These are phyloP conservation scores for Sporothrix variecibatus DNA, from an alignment of 2,329 filamentous ascomycete genomes.

Conservation along the genomic window DNA sequence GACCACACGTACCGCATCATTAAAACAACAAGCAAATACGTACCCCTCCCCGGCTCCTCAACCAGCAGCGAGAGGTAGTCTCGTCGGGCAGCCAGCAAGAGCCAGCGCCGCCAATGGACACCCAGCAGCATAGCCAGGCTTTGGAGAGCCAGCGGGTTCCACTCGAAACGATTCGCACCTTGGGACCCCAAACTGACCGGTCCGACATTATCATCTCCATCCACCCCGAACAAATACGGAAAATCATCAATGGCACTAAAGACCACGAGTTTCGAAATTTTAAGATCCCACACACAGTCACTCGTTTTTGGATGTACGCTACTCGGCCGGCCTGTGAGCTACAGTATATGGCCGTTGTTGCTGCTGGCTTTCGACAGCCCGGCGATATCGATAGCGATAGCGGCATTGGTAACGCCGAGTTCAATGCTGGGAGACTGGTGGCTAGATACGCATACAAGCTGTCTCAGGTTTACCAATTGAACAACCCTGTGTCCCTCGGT, in stretches of 20 bases:
- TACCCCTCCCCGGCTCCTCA: neutral
- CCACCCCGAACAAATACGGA: slow-evolving; percentile 47
- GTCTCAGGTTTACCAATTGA: slow-evolving; percentile 61
- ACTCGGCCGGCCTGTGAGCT: slow-evolving; percentile 51
- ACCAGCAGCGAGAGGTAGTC: neutral
- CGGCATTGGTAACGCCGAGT: slow-evolving; percentile 55
- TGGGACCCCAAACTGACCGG: slow-evolving; percentile 51
- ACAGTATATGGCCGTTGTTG: slow-evolving; percentile 61
- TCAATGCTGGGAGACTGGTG: slow-evolving; percentile 45
- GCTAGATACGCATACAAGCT: slow-evolving; percentile 55
- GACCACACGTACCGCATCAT: neutral
- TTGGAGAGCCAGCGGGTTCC: slow-evolving; percentile 56
- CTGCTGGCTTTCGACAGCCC: slow-evolving; percentile 45
- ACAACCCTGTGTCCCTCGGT: slow-evolving; percentile 56
- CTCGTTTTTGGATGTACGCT: slow-evolving; percentile 64
- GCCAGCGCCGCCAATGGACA: neutral
- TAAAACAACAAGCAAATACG: neutral
- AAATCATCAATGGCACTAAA: slow-evolving; percentile 52
- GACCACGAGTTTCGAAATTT: slow-evolving; percentile 59
- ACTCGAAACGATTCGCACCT: slow-evolving; percentile 48
- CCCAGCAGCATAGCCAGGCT: slow-evolving; percentile 35
- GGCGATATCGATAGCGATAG: slow-evolving; percentile 49
- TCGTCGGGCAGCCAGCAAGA: neutral
- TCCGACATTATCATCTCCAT: slow-evolving; percentile 59
- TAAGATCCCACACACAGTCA: slow-evolving; percentile 55